Evolutionary conservation across 1,139 yeast species (phyloP).

Genomic region (Magnusiomyces ingens): DNA sequence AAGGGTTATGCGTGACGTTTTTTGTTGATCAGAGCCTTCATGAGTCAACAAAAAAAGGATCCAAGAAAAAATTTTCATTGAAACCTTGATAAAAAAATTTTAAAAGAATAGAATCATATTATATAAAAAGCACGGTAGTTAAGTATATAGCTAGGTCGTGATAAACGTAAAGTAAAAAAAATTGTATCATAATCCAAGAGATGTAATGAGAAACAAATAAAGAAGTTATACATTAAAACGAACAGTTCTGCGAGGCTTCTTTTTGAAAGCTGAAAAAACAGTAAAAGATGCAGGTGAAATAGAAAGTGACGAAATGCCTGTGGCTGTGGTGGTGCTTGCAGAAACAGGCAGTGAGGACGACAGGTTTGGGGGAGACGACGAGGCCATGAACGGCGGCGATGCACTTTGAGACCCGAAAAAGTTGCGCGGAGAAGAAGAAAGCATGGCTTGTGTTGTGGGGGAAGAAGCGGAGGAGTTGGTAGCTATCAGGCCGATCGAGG

Average conservation of each 20-base stretch:
- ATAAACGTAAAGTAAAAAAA: not conserved
- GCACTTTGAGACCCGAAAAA: not conserved
- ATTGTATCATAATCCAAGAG: not conserved
- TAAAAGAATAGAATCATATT: no score
- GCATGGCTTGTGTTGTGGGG: not conserved
- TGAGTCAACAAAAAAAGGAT: no score
- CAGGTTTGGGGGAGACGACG: no score
- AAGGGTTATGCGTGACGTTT: no score
- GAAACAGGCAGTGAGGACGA: not conserved
- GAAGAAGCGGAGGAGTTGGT: not conserved
- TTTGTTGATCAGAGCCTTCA: no score
- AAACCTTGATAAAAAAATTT: no score
- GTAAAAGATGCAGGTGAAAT: not conserved
- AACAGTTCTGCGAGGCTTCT: conserved; percentile 3
- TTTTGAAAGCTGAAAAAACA: not conserved
- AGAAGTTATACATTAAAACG: conserved; percentile 3
- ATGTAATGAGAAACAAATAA: not conserved
- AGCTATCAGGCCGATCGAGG: not conserved
- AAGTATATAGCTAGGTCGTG: no score
- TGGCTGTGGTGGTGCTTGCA: not conserved
- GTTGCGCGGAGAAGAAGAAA: not conserved
- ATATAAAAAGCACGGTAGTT: no score
- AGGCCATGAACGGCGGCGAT: no score
- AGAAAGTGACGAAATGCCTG: not conserved
- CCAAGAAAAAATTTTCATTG: no score